These are phyloP conservation scores for Colletotrichum chrysophilum DNA, from an alignment of 2,329 filamentous ascomycete species.

Conservation along the genomic window DNA sequence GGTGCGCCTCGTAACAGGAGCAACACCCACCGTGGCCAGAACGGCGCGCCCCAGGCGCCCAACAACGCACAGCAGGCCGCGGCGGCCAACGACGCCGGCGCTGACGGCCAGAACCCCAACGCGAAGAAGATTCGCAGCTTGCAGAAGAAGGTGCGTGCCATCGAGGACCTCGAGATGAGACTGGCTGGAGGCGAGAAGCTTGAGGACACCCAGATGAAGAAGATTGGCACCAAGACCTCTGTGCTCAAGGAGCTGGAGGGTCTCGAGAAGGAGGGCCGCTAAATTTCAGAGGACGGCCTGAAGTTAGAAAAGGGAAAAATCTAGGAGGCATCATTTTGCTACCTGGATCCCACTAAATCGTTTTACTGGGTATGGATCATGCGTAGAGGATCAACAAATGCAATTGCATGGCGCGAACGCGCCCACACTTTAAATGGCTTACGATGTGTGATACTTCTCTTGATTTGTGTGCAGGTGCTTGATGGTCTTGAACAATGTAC, in stretches of 20 bases:
- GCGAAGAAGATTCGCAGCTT: constrained; percentile 95
- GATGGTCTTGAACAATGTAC: background rate
- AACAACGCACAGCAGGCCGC: constrained; percentile 26
- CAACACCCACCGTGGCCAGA: constrained; percentile 50
- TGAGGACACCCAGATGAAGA: constrained; percentile 98
- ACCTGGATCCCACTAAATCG: background rate
- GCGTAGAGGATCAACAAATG: background rate
- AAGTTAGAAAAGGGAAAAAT: background rate
- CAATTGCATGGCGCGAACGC: background rate
- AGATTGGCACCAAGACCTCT: constrained; percentile 86
- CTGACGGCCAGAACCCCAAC: constrained; percentile 66
- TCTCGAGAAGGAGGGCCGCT: constrained; percentile 40
- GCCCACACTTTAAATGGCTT: background rate
- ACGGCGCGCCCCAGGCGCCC: constrained; percentile 26
- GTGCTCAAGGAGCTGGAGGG: constrained; percentile 84
- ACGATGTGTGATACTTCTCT: background rate
- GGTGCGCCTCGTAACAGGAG: constrained; percentile 54
- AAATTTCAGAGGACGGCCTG: background rate
- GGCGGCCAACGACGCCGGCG: constrained; percentile 33
- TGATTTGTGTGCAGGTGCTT: background rate
- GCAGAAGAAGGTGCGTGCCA: constrained; percentile 96
- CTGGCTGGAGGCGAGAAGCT: constrained; percentile 93
- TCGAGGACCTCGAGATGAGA: constrained; percentile 98
- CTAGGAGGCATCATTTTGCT: background rate
- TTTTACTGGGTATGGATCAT: background rate